Conservation (phyloP, 306 rosid genomes). For the Lablab purpureus region DNA sequence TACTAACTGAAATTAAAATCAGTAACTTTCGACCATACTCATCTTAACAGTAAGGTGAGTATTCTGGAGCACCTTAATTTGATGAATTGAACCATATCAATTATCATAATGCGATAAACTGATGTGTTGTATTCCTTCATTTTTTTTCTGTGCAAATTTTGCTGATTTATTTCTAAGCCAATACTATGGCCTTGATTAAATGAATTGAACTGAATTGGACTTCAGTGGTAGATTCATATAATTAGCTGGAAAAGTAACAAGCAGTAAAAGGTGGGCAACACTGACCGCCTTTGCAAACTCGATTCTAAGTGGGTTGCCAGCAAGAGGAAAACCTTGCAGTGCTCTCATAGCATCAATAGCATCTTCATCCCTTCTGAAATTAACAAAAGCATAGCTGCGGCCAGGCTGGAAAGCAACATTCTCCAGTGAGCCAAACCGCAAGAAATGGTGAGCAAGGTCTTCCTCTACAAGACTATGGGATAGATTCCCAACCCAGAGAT, state of each 20-base stretch:
- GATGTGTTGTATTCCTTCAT: slow-evolving; percentile 20
- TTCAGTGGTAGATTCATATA: slow-evolving; percentile 42
- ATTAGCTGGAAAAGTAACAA: slow-evolving; percentile 56
- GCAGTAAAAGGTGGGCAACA: slow-evolving; percentile 71
- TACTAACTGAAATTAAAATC: slow-evolving; percentile 8
- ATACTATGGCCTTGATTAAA: slow-evolving; percentile 34
- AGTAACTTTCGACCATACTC: slow-evolving; percentile 23
- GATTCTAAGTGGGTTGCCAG: slow-evolving; percentile 86
- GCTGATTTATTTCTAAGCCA: slow-evolving; percentile 18
- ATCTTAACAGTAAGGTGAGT: slow-evolving; percentile 38
- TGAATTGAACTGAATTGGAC: slow-evolving; percentile 39
- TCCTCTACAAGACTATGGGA: slow-evolving; percentile 66
- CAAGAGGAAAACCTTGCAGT: slow-evolving; percentile 77
- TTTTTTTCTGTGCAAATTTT: slow-evolving; percentile 25
- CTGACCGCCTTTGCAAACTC: slow-evolving; percentile 99
- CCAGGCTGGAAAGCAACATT: slow-evolving; percentile 86
- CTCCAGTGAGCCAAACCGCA: slow-evolving; percentile 76
- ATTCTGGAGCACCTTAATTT: slow-evolving; percentile 40
- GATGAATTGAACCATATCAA: slow-evolving; percentile 40
- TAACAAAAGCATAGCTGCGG: slow-evolving; percentile 86
- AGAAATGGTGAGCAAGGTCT: slow-evolving; percentile 72
- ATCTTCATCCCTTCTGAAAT: slow-evolving; percentile 78
- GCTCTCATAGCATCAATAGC: slow-evolving; percentile 80
- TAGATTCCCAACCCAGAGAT: slow-evolving; percentile 92
- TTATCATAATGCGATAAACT: slow-evolving; percentile 22